phyloP scores from a whole-genome alignment of 495 filamentous ascomycete genomes.

The Xylaria venustula region DNA sequence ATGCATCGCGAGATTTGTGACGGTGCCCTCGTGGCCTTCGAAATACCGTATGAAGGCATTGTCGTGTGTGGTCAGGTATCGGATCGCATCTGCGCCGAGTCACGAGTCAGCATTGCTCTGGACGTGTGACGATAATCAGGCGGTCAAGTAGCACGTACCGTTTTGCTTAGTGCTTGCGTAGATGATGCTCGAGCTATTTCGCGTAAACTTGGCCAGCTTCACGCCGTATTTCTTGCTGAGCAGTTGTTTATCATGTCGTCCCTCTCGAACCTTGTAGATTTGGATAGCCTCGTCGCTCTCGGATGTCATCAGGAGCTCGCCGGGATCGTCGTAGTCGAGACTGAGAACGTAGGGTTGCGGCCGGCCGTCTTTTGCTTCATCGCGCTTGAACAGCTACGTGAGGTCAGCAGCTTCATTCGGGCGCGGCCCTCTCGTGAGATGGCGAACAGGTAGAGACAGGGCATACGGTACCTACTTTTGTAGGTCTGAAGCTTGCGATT shows the following conservation, averaged over 20 bases:
- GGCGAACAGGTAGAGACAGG: not conserved
- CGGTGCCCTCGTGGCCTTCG: constrained; percentile 75
- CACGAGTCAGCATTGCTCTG: constrained; percentile 15
- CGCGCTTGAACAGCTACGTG: constrained; percentile 42
- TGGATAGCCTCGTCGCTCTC: constrained; percentile 93
- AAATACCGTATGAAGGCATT: constrained; percentile 96
- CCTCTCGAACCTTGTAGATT: constrained; percentile 87
- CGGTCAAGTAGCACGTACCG: constrained; percentile 40
- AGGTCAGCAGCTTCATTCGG: constrained; percentile 3
- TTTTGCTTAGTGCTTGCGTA: constrained; percentile 96
- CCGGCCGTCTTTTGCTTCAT: constrained; percentile 42
- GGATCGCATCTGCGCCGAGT: constrained; percentile 64
- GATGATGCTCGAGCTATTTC: constrained; percentile 80
- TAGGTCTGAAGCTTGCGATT: constrained; percentile 47
- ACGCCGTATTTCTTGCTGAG: constrained; percentile 93
- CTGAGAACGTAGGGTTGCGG: constrained; percentile 53
- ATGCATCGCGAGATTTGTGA: constrained; percentile 74
- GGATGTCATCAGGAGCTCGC: constrained; percentile 82
- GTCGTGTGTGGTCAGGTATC: constrained; percentile 90
- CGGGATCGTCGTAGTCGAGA: constrained; percentile 93
- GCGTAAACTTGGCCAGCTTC: constrained; percentile 90
- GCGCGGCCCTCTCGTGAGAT: not conserved
- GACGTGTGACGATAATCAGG: not conserved
- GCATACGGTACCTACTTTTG: constrained; percentile 54
- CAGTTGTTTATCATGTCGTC: constrained; percentile 78